phyloP scores from a whole-genome alignment of 306 rosid genomes.

The Cicer chorassanicum region DNA sequence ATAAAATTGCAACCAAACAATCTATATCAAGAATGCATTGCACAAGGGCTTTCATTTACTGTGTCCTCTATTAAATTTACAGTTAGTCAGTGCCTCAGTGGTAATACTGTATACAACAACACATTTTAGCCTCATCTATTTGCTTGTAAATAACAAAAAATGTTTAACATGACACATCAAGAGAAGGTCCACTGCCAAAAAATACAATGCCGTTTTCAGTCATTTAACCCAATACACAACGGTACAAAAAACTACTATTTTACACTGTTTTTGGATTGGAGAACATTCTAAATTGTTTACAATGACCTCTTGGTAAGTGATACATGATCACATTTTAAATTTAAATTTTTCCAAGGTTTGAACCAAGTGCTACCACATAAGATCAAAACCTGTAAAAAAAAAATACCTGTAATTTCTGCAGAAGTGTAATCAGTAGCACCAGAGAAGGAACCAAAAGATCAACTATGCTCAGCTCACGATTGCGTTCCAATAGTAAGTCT shows the following conservation, averaged over 20 bases:
- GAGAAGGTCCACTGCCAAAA: slow-evolving; percentile 24
- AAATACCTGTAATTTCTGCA: slow-evolving; percentile 85
- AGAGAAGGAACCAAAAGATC: slow-evolving; percentile 93
- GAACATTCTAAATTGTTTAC: slow-evolving; percentile 1
- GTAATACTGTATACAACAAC: neutral
- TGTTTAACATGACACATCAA: slow-evolving; percentile 4
- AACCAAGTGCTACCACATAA: slow-evolving; percentile 16
- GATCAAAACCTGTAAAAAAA: slow-evolving; percentile 22
- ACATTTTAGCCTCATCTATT: slow-evolving; percentile 20
- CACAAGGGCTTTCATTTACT: slow-evolving; percentile 1
- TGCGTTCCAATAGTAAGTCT: slow-evolving; percentile 86
- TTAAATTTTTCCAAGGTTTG: neutral
- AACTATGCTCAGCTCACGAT: slow-evolving; percentile 82
- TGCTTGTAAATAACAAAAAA: neutral
- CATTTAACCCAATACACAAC: neutral
- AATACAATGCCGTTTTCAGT: neutral
- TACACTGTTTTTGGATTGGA: neutral
- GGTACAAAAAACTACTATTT: neutral
- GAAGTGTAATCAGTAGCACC: slow-evolving; percentile 71
- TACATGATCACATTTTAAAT: slow-evolving; percentile 19
- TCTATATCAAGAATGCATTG: slow-evolving; percentile 39
- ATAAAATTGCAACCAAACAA: slow-evolving; percentile 47
- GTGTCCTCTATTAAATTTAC: slow-evolving; percentile 1
- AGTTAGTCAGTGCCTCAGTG: neutral
- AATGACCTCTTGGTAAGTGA: slow-evolving; percentile 7